Percentiles rank a stretch among this genome's conserved stretches.
Conservation (phyloP, 352 stramenopile genomes). For the Thalassiosira mediterranea region DNA sequence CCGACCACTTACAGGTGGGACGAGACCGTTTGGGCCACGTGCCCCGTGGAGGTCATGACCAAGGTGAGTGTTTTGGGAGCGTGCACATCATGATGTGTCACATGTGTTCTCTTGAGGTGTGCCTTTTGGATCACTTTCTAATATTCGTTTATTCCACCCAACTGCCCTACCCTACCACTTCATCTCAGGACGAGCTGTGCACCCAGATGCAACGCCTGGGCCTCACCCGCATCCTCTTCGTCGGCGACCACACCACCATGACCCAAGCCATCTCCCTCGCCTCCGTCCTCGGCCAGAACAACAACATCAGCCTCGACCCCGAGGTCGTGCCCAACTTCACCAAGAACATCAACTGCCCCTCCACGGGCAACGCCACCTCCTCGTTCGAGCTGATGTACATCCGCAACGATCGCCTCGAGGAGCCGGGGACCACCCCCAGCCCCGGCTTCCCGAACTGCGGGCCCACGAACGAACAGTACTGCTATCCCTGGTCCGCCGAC, state of each 20-base stretch:
- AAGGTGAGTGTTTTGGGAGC: conserved; percentile 15
- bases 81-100: too few species aligned
- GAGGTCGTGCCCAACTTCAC: conserved; percentile 49
- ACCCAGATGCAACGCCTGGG: conserved; percentile 42
- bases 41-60: conserved; percentile 35
- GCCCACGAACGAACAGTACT: conserved; percentile 37
- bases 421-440: conserved; percentile 32
- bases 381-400: conserved; percentile 46
- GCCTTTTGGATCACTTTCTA: too few species aligned
- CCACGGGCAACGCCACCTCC: not conserved
- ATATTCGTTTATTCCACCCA: too few species aligned
- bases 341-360: conserved; percentile 38
- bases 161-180: too few species aligned
- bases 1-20: conserved; percentile 52
- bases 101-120: too few species aligned
- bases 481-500: conserved; percentile 42
- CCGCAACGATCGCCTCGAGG: conserved; percentile 43
- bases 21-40: conserved; percentile 42
- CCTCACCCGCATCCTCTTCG: conserved; percentile 47
- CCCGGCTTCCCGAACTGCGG: conserved; percentile 47
- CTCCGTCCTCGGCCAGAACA: conserved; percentile 37
- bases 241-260: conserved; percentile 55
- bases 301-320: conserved; percentile 43
- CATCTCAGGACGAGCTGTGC: conserved; percentile 29
- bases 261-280: conserved; percentile 47